Percentiles rank a stretch among this genome's conserved stretches.
These are phyloP conservation scores for Phaffia rhodozyma DNA, from an alignment of 1,284 basidiomycete genomes.

Conservation along the genomic window DNA sequence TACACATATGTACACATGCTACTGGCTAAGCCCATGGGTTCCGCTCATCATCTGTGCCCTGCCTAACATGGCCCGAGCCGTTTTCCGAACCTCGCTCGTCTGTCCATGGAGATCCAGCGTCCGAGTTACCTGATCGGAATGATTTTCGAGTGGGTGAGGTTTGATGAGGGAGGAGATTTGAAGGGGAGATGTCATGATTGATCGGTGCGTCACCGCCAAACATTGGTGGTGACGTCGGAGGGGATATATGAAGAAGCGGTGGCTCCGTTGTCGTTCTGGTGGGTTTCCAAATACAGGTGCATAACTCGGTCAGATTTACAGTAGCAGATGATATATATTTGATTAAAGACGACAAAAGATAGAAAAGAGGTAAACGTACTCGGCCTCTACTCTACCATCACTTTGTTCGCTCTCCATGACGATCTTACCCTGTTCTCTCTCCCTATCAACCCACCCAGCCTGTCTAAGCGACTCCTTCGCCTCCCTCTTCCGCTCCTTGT, in stretches of 20 bases:
- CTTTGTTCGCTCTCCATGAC: background rate
- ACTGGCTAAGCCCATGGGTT: background rate
- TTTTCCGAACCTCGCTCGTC: background rate
- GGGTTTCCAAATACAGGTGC: background rate
- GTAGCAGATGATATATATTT: background rate
- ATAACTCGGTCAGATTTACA: too few relatives aligned
- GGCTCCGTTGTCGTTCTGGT: background rate
- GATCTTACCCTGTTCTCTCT: background rate
- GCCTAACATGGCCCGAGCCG: background rate
- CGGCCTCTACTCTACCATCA: background rate
- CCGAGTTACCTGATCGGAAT: background rate
- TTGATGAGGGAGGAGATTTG: background rate
- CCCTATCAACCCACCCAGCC: background rate
- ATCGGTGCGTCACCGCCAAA: background rate
- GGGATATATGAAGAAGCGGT: slow-evolving; percentile 9
- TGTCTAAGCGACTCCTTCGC: background rate
- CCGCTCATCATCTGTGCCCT: background rate
- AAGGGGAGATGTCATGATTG: background rate
- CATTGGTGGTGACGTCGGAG: background rate
- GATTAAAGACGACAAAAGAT: background rate
- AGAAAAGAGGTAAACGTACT: background rate
- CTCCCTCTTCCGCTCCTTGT: background rate
- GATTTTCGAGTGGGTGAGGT: background rate
- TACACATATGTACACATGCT: background rate
- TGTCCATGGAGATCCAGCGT: background rate